These are phyloP conservation scores for Tricholoma terreum DNA, from an alignment of 768 basidiomycete genomes.

Conservation along the genomic window DNA sequence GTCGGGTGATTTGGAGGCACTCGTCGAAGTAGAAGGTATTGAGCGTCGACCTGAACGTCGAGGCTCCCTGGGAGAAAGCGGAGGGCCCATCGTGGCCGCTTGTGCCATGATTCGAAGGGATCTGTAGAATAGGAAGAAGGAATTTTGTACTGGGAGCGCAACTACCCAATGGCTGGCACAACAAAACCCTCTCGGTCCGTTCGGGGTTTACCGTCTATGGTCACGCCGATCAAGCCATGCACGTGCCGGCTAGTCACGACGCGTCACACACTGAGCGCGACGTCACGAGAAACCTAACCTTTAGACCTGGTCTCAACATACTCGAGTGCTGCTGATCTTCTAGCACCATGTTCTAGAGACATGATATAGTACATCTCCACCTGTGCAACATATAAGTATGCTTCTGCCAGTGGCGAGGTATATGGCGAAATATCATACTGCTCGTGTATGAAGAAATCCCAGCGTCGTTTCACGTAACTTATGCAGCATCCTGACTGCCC, in stretches of 20 bases:
- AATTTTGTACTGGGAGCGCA: not conserved
- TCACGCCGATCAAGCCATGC: conserved; percentile 7
- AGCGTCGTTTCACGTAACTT: too few species aligned
- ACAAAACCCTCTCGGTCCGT: conserved; percentile 5
- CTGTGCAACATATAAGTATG: too few species aligned
- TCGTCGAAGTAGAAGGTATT: conserved; percentile 61
- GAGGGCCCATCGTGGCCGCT: conserved; percentile 70
- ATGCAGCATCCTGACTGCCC: too few species aligned
- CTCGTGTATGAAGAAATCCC: too few species aligned
- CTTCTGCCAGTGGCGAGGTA: too few species aligned
- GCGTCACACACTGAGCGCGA: too few species aligned
- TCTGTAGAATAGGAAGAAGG: conserved; percentile 7
- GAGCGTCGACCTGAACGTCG: conserved; percentile 76
- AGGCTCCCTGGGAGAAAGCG: conserved; percentile 72
- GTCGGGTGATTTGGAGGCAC: conserved; percentile 72
- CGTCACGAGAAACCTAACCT: too few species aligned
- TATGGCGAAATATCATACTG: too few species aligned
- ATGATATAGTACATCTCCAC: too few species aligned
- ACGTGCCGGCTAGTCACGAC: conserved; percentile 11
- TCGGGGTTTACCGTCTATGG: conserved; percentile 6
- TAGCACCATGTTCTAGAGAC: too few species aligned
- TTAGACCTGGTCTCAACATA: too few species aligned
- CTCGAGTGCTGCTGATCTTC: too few species aligned
- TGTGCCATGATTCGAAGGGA: conserved; percentile 50
- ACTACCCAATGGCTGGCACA: conserved; percentile 3